Percentiles rank a stretch among this genome's conserved stretches.
phyloP scores from a whole-genome alignment of 2,329 filamentous ascomycete species.

The Cordyceps pruinosa region DNA sequence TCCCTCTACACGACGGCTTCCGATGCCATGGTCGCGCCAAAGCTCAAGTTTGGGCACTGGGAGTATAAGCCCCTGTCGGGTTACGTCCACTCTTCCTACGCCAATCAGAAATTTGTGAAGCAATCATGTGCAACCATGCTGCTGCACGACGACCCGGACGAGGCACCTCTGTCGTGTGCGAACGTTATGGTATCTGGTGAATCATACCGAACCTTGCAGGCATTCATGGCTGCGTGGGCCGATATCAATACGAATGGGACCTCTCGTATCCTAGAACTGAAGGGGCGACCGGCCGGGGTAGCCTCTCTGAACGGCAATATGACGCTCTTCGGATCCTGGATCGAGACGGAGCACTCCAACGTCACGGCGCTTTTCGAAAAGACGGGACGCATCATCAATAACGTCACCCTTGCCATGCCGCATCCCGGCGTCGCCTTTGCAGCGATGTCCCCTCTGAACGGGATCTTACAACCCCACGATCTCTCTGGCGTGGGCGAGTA shows the following conservation, averaged over 20 bases:
- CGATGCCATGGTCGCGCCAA: conserved; percentile 67
- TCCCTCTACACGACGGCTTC: conserved; percentile 73
- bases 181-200: conserved; percentile 64
- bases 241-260: conserved; percentile 37
- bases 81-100: conserved; percentile 54
- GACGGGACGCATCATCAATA: conserved; percentile 58
- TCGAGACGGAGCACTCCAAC: conserved; percentile 48
- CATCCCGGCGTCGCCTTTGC: conserved; percentile 63
- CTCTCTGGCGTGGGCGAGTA: conserved; percentile 63
- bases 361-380: conserved; percentile 42
- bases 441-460: conserved; percentile 52
- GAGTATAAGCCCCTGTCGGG: conserved; percentile 45
- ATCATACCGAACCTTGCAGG: conserved; percentile 61
- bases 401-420: conserved; percentile 71
- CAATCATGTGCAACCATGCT: conserved; percentile 57
- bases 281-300: conserved; percentile 49
- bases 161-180: conserved; percentile 52
- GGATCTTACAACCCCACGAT: conserved; percentile 62
- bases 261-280: conserved; percentile 32
- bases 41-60: conserved; percentile 54
- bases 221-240: conserved; percentile 53
- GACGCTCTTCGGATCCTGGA: conserved; percentile 63
- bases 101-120: conserved; percentile 51
- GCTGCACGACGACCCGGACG: conserved; percentile 29
- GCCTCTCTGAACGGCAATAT: conserved; percentile 66